Evolutionary conservation across 371 early-diverging fungal species (phyloP), one percentile per base, ranked within the genome.

Genomic region (Blyttiomyces sp.): DNA sequence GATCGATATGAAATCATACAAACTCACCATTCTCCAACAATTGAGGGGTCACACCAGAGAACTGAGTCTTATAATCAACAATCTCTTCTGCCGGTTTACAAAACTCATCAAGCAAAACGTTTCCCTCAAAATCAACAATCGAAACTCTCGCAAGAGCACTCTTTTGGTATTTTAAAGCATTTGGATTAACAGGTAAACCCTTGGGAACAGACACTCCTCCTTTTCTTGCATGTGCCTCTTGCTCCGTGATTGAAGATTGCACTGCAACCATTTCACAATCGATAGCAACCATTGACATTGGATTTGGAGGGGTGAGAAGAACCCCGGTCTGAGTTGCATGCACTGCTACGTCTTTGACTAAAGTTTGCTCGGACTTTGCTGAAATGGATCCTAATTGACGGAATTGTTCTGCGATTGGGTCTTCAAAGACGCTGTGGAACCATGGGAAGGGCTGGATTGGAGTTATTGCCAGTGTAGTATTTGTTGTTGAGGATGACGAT

Each of bases 261-360:
- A 88, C 88, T 32, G 91, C 92, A 50, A 96, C 95, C 95, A 94
- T 95, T 70, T 95, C 96, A 73, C 96, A 96, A 81, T 96, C 96
- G n/a, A 96, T 86, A 16, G 93, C 94, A 1, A 96, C 73, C 26
- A 62, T 70, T 3, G 42, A 24, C 3, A 62, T 61, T 4, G 57
- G 39, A 3, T 24, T 21, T 5, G 51, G 26, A 3, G 11, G 35
- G 24, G 36, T n/a, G 39, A 21, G 7, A 1, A 46, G 23, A 30
- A 31, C 46, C 4, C 35, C 21, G 11, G 5, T 19, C 27, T 44
- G 45, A 11, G 39, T n/a, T 39, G 39, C 13, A n/a, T n/a, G 39
- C n/a, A n/a, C n/a, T n/a, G n/a, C n/a, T n/a, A n/a, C n/a, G n/a
- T n/a, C n/a, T n/a, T n/a, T n/a, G n/a, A n/a, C n/a, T n/a, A n/a